Conservation (phyloP, 2,329 filamentous ascomycete genomes). For the Delphinella strobiligena region DNA sequence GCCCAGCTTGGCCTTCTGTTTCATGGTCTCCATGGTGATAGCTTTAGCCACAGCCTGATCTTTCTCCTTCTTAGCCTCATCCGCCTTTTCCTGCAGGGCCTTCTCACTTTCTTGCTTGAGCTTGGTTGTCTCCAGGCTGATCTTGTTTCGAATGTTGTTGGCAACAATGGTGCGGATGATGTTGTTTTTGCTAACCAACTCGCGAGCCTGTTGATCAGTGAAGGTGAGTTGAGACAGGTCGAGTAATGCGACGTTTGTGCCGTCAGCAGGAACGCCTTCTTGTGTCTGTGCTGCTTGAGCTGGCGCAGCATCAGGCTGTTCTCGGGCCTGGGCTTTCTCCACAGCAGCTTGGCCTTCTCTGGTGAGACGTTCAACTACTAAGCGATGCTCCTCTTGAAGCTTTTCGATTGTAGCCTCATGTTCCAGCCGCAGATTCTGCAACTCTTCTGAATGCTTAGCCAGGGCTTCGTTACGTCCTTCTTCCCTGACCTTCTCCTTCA, state of each 20-base stretch:
- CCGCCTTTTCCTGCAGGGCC: slow-evolving; percentile 11
- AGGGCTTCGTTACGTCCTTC: slow-evolving; percentile 21
- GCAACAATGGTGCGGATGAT: slow-evolving; percentile 37
- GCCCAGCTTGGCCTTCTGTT: slow-evolving; percentile 41
- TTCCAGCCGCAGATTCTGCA: slow-evolving; percentile 34
- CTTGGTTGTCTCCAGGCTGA: slow-evolving; percentile 29
- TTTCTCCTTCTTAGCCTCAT: slow-evolving; percentile 21
- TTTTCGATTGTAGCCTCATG: slow-evolving; percentile 33
- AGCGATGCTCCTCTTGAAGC: slow-evolving; percentile 24
- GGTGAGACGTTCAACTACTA: slow-evolving; percentile 24
- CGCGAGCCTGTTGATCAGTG: slow-evolving; percentile 37
- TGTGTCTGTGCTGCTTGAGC: slow-evolving; percentile 2
- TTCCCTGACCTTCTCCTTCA: slow-evolving; percentile 22
- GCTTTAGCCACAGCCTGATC: slow-evolving; percentile 16
- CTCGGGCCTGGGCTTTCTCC: slow-evolving; percentile 18
- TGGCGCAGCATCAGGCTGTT: slow-evolving; percentile 13
- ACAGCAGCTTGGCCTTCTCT: slow-evolving; percentile 25
- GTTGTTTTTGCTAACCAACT: slow-evolving; percentile 38
- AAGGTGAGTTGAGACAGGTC: slow-evolving; percentile 23
- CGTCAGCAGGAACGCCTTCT: background rate
- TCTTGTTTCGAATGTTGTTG: slow-evolving; percentile 45
- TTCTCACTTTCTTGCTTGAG: slow-evolving; percentile 23
- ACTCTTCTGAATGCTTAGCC: slow-evolving; percentile 34
- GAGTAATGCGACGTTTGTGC: background rate
- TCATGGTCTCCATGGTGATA: slow-evolving; percentile 17